A percentile compares a stretch with the other conserved stretches of the same genome.
phyloP scores from a whole-genome alignment of 352 stramenopile species.

The Pythium guiyangense region DNA sequence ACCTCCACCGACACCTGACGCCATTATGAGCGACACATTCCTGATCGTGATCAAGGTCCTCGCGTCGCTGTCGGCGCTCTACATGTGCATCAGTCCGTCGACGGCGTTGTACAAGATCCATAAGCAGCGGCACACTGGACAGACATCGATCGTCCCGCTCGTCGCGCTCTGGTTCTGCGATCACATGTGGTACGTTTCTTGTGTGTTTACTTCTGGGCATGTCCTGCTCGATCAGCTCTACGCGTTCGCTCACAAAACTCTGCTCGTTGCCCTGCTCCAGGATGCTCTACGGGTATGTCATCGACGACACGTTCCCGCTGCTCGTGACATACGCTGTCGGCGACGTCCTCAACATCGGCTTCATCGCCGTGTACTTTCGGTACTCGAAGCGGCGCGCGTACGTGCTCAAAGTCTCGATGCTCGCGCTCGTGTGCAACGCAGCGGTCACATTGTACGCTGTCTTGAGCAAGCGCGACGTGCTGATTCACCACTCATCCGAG shows the following conservation, averaged over 20 bases:
- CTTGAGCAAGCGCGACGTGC: constrained; percentile 23
- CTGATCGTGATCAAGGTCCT: constrained; percentile 48
- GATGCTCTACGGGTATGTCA: constrained; percentile 64
- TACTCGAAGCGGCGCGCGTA: constrained; percentile 30
- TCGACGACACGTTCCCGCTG: constrained; percentile 35
- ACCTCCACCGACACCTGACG: no score
- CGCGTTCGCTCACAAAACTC: neutral
- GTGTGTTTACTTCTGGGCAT: neutral
- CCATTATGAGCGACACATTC: constrained; percentile 21
- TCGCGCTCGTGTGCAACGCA: constrained; percentile 35
- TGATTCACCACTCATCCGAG: constrained; percentile 21
- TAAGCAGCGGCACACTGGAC: constrained; percentile 35
- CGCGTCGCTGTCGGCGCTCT: constrained; percentile 60
- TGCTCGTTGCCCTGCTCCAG: constrained; percentile 11
- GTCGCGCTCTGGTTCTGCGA: constrained; percentile 64
- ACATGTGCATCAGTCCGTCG: constrained; percentile 68
- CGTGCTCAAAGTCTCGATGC: constrained; percentile 26
- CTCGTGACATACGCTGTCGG: constrained; percentile 50
- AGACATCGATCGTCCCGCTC: constrained; percentile 44
- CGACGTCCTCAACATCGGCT: constrained; percentile 38
- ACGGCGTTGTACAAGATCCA: constrained; percentile 48
- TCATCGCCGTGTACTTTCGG: constrained; percentile 41
- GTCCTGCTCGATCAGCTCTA: neutral
- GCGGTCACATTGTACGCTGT: constrained; percentile 46
- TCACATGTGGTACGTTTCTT: constrained; percentile 54